phyloP scores from a whole-genome alignment of 2,329 filamentous ascomycete genomes.

The Colletotrichum sp. region DNA sequence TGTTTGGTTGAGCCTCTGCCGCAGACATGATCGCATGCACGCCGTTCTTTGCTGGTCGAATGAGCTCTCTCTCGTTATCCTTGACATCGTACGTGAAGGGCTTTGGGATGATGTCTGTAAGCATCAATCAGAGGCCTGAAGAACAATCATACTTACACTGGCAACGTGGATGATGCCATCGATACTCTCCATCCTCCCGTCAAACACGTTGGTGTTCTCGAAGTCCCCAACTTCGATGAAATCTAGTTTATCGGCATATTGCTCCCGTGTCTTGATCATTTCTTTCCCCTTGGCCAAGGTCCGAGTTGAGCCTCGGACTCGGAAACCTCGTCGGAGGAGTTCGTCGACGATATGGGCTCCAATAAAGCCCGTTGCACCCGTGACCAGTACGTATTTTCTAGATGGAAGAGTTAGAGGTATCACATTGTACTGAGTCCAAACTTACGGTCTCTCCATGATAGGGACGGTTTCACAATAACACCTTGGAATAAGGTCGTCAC shows the following conservation, averaged over 20 bases:
- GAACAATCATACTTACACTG: conserved; percentile 34
- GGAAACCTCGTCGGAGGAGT: conserved; percentile 31
- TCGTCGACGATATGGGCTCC: conserved; percentile 38
- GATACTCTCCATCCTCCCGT: conserved; percentile 41
- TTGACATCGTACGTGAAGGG: conserved; percentile 47
- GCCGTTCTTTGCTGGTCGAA: conserved; percentile 51
- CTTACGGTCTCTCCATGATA: background rate
- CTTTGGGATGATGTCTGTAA: conserved; percentile 23
- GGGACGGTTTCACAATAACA: too few relatives aligned
- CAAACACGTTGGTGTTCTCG: conserved; percentile 37
- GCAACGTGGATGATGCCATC: conserved; percentile 50
- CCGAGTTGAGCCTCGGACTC: conserved; percentile 34
- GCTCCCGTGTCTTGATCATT: conserved; percentile 41
- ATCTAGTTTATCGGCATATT: conserved; percentile 39
- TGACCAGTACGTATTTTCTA: conserved; percentile 3
- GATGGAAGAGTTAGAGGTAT: background rate
- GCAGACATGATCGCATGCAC: conserved; percentile 45
- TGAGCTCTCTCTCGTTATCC: conserved; percentile 49
- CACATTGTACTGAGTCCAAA: accelerated
- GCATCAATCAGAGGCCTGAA: background rate
- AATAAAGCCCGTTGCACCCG: conserved; percentile 11
- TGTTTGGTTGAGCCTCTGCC: conserved; percentile 22
- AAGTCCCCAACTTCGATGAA: conserved; percentile 49
- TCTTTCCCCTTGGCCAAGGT: conserved; percentile 31
- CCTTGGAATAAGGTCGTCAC: too few relatives aligned